These are phyloP conservation scores for Blastocystis sp. DNA, from an alignment of 352 stramenopile genomes.

Conservation along the genomic window DNA sequence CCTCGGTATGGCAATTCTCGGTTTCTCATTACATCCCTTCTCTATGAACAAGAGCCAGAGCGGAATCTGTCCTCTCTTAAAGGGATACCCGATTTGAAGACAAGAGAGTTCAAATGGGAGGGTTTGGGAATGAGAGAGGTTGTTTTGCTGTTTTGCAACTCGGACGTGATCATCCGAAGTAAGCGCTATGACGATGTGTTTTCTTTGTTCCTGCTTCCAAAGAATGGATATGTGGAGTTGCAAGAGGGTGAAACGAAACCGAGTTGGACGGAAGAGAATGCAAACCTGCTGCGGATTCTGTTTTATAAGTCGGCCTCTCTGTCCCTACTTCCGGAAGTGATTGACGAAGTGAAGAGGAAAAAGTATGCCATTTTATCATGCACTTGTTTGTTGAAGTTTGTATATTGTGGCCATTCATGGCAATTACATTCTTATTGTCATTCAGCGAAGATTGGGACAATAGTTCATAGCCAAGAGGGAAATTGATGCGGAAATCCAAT, in stretches of 20 bases:
- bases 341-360: neutral
- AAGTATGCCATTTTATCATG: slow-evolving; percentile 5
- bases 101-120: neutral
- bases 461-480: too few relatives aligned
- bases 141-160: slow-evolving; percentile 45
- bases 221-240: slow-evolving; percentile 45
- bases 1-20: neutral
- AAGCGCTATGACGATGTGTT: slow-evolving; percentile 7
- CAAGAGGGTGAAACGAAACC: neutral
- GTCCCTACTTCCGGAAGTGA: neutral
- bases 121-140: slow-evolving; percentile 11
- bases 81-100: neutral
- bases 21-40: neutral
- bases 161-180: slow-evolving; percentile 35
- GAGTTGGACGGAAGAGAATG: slow-evolving; percentile 31
- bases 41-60: neutral
- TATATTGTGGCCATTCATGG: too few relatives aligned
- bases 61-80: neutral
- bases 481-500: too few relatives aligned
- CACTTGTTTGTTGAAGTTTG: too few relatives aligned
- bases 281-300: slow-evolving; percentile 17
- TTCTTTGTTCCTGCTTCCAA: slow-evolving; percentile 47
- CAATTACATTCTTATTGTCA: too few relatives aligned
- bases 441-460: too few relatives aligned
- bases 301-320: neutral